Conservation (phyloP, 805 yeast genomes). For the Hanseniaspora valbyensis region DNA sequence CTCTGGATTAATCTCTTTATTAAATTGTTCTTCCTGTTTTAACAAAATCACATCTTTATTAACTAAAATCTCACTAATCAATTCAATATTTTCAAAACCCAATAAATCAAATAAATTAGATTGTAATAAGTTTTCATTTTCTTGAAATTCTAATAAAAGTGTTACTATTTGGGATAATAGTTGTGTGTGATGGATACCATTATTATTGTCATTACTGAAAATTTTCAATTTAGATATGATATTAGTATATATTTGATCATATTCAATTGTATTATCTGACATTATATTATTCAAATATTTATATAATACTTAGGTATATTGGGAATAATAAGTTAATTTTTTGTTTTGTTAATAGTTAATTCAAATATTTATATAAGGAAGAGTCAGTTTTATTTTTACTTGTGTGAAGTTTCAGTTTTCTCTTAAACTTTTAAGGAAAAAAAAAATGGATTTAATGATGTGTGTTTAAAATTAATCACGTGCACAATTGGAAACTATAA, state of each 20-base stretch:
- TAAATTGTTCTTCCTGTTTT: slow-evolving; percentile 19
- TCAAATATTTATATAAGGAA: too few species aligned
- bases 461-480: too few species aligned
- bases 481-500: too few species aligned
- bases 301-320: too few species aligned
- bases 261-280: background rate
- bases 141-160: slow-evolving; percentile 25
- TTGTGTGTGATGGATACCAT: slow-evolving; percentile 17
- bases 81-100: slow-evolving; percentile 77
- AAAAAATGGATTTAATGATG: too few species aligned
- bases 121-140: slow-evolving; percentile 52
- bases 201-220: slow-evolving; percentile 24
- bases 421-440: too few species aligned
- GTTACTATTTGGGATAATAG: background rate
- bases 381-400: too few species aligned
- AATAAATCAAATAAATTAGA: slow-evolving; percentile 63
- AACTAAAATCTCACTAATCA: slow-evolving; percentile 53
- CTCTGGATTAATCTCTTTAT: slow-evolving; percentile 33
- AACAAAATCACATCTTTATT: slow-evolving; percentile 31
- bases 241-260: background rate
- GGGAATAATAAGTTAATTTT: too few species aligned
- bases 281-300: too few species aligned
- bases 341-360: background rate
- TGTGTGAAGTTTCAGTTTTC: too few species aligned
- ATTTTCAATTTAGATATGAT: background rate